Base-by-base conservation (phyloP, 768 basidiomycete species). In the Mrakia frigida region DNA sequence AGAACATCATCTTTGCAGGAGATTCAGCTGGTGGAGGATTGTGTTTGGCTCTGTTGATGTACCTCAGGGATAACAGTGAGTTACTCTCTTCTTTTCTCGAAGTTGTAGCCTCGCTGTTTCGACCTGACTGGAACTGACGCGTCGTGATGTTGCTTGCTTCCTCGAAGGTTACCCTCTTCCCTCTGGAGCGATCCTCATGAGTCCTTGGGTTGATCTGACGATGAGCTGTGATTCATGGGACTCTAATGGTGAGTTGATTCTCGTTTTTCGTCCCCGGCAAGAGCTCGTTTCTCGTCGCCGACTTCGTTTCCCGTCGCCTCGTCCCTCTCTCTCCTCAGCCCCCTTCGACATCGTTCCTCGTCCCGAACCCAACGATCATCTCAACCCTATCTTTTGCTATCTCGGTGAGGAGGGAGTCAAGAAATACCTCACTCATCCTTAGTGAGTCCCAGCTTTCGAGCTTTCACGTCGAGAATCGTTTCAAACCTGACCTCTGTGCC, bases 191-290 rank as follows among this genome's bases (percentile, higher is more conserved):
- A 92, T 98, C 39, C 83, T 97, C 53, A 90, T 98, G 88, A 94
- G 91, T 33, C 94, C 94, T 6, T 98, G 94, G 94, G 93, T 96
- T 79, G 94, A 94, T 90, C 84, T 99, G 78, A 98, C 97, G 0
- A 92, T 97, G 89, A 95, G 93, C 79, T 98, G 94, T 82, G 92
- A 94, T 74, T 96, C 94, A n/a, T 98, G 96, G 93, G 93, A 96
- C 41, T 92, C 91, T 74, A 98, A 98, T 82, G 89, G 91, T 37
- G 84, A 87, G n/a, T 14, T 4, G 25, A 39, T 25, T 10, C n/a
- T 52, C 43, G 43, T 46, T 46, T 9, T 46, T 18, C 18, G 9
- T 9, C 43, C 43, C 43, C n/a, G n/a, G n/a, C n/a, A n/a, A n/a
- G n/a, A n/a, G n/a, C n/a, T n/a, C n/a, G n/a, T n/a, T n/a, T n/a